Evolutionary conservation across 169 alveolate genomes (phyloP).

Genomic region (Plasmodium berghei): DNA sequence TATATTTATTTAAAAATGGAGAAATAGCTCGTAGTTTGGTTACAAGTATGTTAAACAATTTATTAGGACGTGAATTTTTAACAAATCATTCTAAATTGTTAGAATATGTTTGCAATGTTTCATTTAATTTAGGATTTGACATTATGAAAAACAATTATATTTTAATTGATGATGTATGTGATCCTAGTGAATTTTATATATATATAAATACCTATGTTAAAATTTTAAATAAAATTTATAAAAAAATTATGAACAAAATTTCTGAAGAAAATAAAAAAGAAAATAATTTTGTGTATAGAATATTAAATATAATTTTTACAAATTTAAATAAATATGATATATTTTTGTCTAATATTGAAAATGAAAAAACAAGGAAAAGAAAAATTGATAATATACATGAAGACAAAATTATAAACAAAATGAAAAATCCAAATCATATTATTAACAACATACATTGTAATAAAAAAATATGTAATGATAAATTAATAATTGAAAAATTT

Average conservation of each 20-base stretch:
- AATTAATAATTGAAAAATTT: not conserved
- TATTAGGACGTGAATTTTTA: conserved; percentile 61
- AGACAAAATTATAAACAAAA: not conserved
- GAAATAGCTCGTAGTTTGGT: conserved; percentile 40
- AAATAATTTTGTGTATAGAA: conserved; percentile 40
- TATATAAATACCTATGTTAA: conserved; percentile 45
- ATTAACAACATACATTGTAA: not conserved
- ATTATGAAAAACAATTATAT: conserved; percentile 56
- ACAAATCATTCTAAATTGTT: conserved; percentile 48
- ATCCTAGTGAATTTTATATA: conserved; percentile 35
- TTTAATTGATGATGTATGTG: conserved; percentile 13
- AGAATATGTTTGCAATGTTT: conserved; percentile 53
- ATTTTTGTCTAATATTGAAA: conserved; percentile 27
- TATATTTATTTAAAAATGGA: conserved; percentile 59
- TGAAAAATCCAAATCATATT: not conserved
- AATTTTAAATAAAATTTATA: conserved; percentile 54
- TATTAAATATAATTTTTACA: conserved; percentile 32
- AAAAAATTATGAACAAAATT: conserved; percentile 50
- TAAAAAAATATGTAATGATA: conserved; percentile 29
- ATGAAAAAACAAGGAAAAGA: conserved; percentile 38
- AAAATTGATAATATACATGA: conserved; percentile 12
- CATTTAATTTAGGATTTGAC: conserved; percentile 62
- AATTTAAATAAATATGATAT: conserved; percentile 24
- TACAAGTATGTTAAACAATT: conserved; percentile 47
- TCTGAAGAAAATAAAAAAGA: conserved; percentile 49